Percentiles rank a stretch among this genome's conserved stretches.
phyloP scores from a whole-genome alignment of 495 filamentous ascomycete genomes.

The Penicillium steckii region DNA sequence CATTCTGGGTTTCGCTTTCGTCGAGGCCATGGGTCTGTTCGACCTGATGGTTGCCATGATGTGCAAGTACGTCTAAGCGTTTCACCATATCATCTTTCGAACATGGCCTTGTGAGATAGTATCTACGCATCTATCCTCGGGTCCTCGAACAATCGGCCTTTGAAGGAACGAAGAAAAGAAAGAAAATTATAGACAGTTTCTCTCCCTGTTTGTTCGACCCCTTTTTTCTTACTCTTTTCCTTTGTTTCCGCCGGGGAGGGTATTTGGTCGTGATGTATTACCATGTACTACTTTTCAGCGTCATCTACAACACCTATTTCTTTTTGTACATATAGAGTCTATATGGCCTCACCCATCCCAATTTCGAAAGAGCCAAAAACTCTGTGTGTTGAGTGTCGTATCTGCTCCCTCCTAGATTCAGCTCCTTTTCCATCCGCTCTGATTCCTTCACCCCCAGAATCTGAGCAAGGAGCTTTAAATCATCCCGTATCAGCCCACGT shows the following conservation, averaged over 20 bases:
- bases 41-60: slow-evolving; percentile 91
- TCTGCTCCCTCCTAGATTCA: slow-evolving; percentile 9
- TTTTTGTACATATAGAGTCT: slow-evolving; percentile 50
- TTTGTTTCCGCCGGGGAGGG: slow-evolving; percentile 30
- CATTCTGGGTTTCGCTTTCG: slow-evolving; percentile 92
- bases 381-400: slow-evolving; percentile 36
- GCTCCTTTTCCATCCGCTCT: slow-evolving; percentile 3
- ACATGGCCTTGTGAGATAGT: not conserved
- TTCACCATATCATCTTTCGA: not conserved
- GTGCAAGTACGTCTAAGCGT: slow-evolving; percentile 63
- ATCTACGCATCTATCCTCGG: slow-evolving; percentile 1
- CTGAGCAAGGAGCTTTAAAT: not conserved
- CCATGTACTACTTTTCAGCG: slow-evolving; percentile 42
- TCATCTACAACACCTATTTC: slow-evolving; percentile 37
- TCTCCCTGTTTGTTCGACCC: slow-evolving; percentile 6
- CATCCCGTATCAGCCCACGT: not conserved
- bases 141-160: slow-evolving; percentile 8
- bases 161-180: slow-evolving; percentile 17
- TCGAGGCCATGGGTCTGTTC: slow-evolving; percentile 91
- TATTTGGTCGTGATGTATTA: slow-evolving; percentile 40
- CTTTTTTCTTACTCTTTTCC: slow-evolving; percentile 10
- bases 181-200: slow-evolving; percentile 18
- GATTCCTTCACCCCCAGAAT: not conserved
- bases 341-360: slow-evolving; percentile 35
- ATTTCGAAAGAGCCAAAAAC: slow-evolving; percentile 36